Evolutionary conservation across 495 filamentous ascomycete genomes (phyloP).

Genomic region (Geoglossum glabrum): DNA sequence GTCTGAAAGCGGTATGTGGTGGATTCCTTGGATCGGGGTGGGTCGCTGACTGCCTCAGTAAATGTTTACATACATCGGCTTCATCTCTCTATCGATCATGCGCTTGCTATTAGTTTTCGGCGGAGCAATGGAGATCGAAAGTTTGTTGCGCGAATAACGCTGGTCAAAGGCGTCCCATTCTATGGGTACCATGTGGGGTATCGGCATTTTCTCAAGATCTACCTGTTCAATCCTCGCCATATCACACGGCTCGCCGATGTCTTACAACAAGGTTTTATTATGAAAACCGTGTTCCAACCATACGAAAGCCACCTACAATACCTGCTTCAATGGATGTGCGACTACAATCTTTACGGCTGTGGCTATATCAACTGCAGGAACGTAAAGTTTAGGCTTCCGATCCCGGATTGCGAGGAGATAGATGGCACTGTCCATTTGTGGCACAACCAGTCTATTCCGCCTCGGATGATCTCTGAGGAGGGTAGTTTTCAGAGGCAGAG

Average conservation of each 20-base stretch:
- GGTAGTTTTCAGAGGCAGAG: constrained; percentile 50
- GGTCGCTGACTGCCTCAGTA: constrained; percentile 25
- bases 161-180: constrained; percentile 87
- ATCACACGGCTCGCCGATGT: constrained; percentile 72
- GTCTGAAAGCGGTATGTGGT: constrained; percentile 36
- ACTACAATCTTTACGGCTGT: constrained; percentile 92
- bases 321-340: constrained; percentile 89
- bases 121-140: constrained; percentile 46
- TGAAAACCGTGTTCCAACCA: constrained; percentile 68
- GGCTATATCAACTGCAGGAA: constrained; percentile 56
- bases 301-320: constrained; percentile 88
- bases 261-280: constrained; percentile 63
- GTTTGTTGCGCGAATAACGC: constrained; percentile 73
- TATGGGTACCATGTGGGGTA: constrained; percentile 92
- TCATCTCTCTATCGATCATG: constrained; percentile 67
- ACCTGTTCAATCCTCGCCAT: constrained; percentile 65
- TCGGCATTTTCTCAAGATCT: constrained; percentile 76
- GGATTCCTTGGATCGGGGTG: neutral
- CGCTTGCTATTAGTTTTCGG: constrained; percentile 60
- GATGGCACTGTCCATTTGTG: constrained; percentile 42
- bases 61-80: constrained; percentile 48
- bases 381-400: constrained; percentile 49
- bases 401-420: constrained; percentile 45
- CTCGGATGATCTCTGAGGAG: constrained; percentile 34
- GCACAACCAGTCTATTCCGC: constrained; percentile 52